A percentile compares a stretch with the other conserved stretches of the same genome.
These are phyloP conservation scores for Heterobasidion occidentale DNA, from an alignment of 1,284 basidiomycete species.

Conservation along the genomic window DNA sequence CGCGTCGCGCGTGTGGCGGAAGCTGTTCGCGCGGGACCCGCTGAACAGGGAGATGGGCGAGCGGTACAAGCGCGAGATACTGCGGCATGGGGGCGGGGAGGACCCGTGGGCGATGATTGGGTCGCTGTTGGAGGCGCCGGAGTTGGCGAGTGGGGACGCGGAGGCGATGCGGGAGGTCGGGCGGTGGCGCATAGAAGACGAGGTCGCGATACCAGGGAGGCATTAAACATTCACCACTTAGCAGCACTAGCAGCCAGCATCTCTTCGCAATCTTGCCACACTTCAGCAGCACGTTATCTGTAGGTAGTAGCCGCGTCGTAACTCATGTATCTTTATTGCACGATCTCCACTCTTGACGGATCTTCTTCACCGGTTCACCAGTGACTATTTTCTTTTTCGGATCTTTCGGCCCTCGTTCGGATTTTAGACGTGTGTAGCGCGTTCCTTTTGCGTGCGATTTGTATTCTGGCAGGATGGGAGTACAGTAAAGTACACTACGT, in stretches of 20 bases:
- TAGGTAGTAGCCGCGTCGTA: neutral
- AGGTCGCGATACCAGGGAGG: conserved; percentile 15
- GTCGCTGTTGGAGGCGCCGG: conserved; percentile 58
- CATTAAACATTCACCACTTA: neutral
- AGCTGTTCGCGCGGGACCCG: conserved; percentile 65
- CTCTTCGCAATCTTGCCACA: neutral
- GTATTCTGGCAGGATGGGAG: neutral
- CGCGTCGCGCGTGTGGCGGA: conserved; percentile 81
- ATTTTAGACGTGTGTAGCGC: neutral
- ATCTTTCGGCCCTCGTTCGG: neutral
- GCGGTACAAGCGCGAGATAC: conserved; percentile 68
- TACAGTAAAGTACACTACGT: neutral
- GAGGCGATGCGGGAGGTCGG: conserved; percentile 88
- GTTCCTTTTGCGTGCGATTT: neutral
- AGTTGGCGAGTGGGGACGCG: conserved; percentile 62
- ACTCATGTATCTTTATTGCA: neutral
- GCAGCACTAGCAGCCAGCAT: neutral
- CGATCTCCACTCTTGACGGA: neutral
- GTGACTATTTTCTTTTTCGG: neutral
- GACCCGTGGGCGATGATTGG: conserved; percentile 94
- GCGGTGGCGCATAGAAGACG: conserved; percentile 75
- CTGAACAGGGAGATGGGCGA: conserved; percentile 66
- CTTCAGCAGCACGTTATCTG: neutral
- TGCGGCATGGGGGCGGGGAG: conserved; percentile 82
- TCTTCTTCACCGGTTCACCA: neutral